Evolutionary conservation across 2,329 filamentous ascomycete species (phyloP).

Genomic region (Colletotrichum nymphaeae): DNA sequence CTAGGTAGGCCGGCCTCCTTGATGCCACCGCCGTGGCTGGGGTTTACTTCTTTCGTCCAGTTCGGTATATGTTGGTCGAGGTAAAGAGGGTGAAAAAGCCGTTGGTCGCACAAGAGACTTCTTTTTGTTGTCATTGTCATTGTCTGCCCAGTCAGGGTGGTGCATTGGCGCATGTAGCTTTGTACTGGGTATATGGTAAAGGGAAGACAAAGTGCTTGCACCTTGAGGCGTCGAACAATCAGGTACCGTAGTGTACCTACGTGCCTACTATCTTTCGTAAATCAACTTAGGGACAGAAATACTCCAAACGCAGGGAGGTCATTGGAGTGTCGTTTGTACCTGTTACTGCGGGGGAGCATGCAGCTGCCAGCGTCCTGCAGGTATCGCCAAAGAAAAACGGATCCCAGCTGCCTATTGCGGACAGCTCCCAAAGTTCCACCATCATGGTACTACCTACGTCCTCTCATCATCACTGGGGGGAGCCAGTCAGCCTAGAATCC

Average conservation of each 20-base stretch:
- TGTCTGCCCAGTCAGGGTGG: neutral
- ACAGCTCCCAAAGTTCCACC: constrained; percentile 18
- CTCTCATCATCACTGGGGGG: neutral
- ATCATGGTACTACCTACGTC: neutral
- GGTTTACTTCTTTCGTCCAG: neutral
- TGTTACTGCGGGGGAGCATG: neutral
- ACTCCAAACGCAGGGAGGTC: neutral
- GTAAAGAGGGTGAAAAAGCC: neutral
- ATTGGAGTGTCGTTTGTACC: neutral
- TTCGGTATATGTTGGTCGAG: neutral
- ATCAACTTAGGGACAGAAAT: neutral
- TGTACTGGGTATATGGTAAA: no score
- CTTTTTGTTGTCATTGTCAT: neutral
- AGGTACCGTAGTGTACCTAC: no score
- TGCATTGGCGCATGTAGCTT: neutral
- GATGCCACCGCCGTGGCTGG: constrained; percentile 6
- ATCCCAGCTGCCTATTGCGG: constrained; percentile 13
- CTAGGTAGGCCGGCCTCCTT: neutral
- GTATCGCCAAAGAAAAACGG: neutral
- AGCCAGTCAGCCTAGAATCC: neutral
- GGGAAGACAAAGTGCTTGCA: neutral
- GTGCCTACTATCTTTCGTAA: no score
- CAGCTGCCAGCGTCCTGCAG: neutral
- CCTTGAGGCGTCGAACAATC: no score
- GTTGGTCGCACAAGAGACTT: neutral